A percentile compares a stretch with the other conserved stretches of the same genome.
phyloP scores from a whole-genome alignment of 768 basidiomycete species.

The Pleurotus sapidus region DNA sequence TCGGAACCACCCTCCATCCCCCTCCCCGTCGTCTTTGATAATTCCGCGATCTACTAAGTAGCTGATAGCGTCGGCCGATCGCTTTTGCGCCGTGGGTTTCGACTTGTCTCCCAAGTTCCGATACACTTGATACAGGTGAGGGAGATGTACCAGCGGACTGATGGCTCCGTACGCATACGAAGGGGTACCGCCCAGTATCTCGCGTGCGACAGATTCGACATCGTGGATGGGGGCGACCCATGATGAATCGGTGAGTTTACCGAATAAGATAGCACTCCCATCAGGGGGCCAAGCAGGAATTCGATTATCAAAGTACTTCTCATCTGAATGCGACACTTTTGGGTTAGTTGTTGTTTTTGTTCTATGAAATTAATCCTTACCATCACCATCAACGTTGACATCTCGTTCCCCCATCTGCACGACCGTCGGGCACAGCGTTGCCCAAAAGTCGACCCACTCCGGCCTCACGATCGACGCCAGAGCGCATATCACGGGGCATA shows the following conservation, averaged over 20 bases:
- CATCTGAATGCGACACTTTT: constrained; percentile 24
- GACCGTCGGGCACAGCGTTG: constrained; percentile 68
- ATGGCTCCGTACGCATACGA: constrained; percentile 61
- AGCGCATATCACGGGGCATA: constrained; percentile 63
- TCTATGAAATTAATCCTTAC: constrained; percentile 1
- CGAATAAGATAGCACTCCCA: constrained; percentile 62
- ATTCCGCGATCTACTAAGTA: constrained; percentile 45
- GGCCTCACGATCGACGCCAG: constrained; percentile 63
- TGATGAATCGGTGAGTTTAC: constrained; percentile 60
- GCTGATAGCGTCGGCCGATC: constrained; percentile 64
- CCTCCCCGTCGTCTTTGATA: constrained; percentile 35
- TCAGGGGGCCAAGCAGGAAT: constrained; percentile 80
- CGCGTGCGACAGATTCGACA: constrained; percentile 23
- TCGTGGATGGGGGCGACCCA: constrained; percentile 60
- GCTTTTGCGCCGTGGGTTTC: constrained; percentile 49
- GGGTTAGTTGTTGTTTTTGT: neutral
- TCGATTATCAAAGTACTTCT: constrained; percentile 60
- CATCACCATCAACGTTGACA: constrained; percentile 29
- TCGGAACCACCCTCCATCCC: constrained; percentile 34
- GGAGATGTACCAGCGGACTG: constrained; percentile 55
- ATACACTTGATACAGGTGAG: constrained; percentile 55
- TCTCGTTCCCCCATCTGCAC: constrained; percentile 50
- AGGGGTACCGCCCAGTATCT: constrained; percentile 49
- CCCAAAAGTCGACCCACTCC: constrained; percentile 95
- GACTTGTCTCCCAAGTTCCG: constrained; percentile 55